Percentiles rank a stretch among this genome's conserved stretches.
These are phyloP conservation scores for Hygrocybe punicea DNA, from an alignment of 768 basidiomycete species.

Conservation along the genomic window DNA sequence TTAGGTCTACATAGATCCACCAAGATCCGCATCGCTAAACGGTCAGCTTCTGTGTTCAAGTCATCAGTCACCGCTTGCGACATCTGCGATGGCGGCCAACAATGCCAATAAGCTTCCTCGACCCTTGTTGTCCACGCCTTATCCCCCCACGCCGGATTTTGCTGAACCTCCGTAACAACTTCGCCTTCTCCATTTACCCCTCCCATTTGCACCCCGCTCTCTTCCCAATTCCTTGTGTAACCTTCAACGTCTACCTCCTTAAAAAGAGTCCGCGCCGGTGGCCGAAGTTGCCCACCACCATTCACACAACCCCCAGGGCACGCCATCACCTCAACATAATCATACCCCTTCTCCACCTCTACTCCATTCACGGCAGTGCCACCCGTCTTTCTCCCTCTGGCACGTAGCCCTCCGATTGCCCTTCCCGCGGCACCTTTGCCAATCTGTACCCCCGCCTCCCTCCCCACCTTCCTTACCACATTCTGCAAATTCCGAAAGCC, in stretches of 20 bases:
- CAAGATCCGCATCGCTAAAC: slow-evolving; percentile 4
- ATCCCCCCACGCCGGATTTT: slow-evolving; percentile 72
- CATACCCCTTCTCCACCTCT: slow-evolving; percentile 52
- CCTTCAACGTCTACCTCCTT: slow-evolving; percentile 54
- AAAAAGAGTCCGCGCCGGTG: slow-evolving; percentile 18
- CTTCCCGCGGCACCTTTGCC: slow-evolving; percentile 66
- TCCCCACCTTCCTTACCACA: slow-evolving; percentile 89
- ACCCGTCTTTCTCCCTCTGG: slow-evolving; percentile 33
- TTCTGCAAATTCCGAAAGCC: slow-evolving; percentile 98
- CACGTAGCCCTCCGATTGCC: slow-evolving; percentile 29
- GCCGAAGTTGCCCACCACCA: slow-evolving; percentile 85
- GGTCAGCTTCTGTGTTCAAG: slow-evolving; percentile 1
- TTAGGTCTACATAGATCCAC: slow-evolving; percentile 6
- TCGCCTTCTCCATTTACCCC: slow-evolving; percentile 11
- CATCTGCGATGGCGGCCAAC: slow-evolving; percentile 23
- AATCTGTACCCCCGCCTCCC: slow-evolving; percentile 71
- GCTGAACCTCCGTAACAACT: slow-evolving; percentile 27
- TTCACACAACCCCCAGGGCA: slow-evolving; percentile 98
- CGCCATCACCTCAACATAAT: slow-evolving; percentile 98
- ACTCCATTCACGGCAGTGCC: slow-evolving; percentile 22
- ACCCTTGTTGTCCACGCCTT: slow-evolving; percentile 79
- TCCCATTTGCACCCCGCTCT: slow-evolving; percentile 44
- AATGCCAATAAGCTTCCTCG: slow-evolving; percentile 79
- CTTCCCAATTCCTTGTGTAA: slow-evolving; percentile 59
- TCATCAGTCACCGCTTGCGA: slow-evolving; percentile 6